Evolutionary conservation across 345 rosid genomes (phyloP).

Genomic region (Citrus glauca): DNA sequence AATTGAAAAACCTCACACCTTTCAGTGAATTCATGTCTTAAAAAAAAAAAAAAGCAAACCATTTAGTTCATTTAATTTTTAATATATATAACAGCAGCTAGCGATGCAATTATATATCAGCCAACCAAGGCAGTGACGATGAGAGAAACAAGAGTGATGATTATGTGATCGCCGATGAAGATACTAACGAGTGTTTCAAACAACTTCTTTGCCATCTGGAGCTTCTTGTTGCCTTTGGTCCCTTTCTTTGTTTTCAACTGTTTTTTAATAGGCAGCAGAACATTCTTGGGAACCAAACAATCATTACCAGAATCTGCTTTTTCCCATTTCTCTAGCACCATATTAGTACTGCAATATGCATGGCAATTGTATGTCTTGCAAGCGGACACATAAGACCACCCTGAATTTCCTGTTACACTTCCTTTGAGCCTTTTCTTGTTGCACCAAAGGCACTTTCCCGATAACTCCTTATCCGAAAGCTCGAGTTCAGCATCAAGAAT

Average conservation of each 20-base stretch:
- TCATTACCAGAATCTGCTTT: neutral
- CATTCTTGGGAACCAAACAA: neutral
- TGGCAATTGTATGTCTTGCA: neutral
- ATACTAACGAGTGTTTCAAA: neutral
- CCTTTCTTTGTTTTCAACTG: neutral
- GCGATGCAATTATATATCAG: too few species aligned
- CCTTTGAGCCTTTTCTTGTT: neutral
- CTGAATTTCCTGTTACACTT: neutral
- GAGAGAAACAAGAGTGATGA: neutral
- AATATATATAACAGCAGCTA: too few species aligned
- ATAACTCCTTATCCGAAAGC: neutral
- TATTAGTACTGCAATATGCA: neutral
- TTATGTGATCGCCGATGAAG: neutral
- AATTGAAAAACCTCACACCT: too few species aligned
- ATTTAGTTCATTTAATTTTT: too few species aligned
- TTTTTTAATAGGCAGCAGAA: neutral
- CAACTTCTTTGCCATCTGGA: neutral
- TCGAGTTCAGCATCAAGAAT: neutral
- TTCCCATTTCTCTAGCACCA: neutral
- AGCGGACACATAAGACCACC: constrained; percentile 10
- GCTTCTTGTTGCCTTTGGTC: neutral
- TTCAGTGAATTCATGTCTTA: too few species aligned
- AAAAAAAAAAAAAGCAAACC: too few species aligned
- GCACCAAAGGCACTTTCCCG: neutral
- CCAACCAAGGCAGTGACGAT: neutral